Conservation (phyloP, 1,284 basidiomycete genomes). For the Chalciporus sp. region DNA sequence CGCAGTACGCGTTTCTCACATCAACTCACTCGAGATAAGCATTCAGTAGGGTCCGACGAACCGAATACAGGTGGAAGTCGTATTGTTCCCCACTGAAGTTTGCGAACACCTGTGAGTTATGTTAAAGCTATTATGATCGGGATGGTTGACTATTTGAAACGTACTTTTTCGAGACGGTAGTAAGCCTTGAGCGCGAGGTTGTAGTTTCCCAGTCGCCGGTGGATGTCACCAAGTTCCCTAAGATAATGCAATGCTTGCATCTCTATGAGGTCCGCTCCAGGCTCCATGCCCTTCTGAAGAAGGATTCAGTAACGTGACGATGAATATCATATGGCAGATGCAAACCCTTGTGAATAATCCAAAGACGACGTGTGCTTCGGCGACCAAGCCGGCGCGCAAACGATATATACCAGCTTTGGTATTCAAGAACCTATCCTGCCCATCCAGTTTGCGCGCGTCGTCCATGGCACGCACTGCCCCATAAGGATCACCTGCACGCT, state of each 20-base stretch:
- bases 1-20: background rate
- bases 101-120: constrained; percentile 65
- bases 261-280: constrained; percentile 86
- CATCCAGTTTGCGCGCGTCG: constrained; percentile 84
- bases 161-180: constrained; percentile 73
- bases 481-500: constrained; percentile 81
- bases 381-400: constrained; percentile 77
- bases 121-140: constrained; percentile 1
- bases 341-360: constrained; percentile 88
- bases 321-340: background rate
- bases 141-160: constrained; percentile 16
- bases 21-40: constrained; percentile 75
- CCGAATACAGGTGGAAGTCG: constrained; percentile 96
- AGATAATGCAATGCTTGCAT: constrained; percentile 96
- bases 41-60: constrained; percentile 88
- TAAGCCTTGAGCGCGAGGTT: constrained; percentile 89
- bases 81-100: constrained; percentile 96
- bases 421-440: constrained; percentile 96
- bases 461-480: constrained; percentile 82
- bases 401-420: constrained; percentile 94
- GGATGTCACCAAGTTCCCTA: constrained; percentile 79
- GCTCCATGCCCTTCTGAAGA: constrained; percentile 80
- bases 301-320: constrained; percentile 4
- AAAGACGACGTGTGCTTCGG: constrained; percentile 74
- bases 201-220: constrained; percentile 66